A percentile compares a stretch with the other conserved stretches of the same genome.
Evolutionary conservation across 352 stramenopile genomes (phyloP).

Genomic region (Phytophthora pseudosyringae): DNA sequence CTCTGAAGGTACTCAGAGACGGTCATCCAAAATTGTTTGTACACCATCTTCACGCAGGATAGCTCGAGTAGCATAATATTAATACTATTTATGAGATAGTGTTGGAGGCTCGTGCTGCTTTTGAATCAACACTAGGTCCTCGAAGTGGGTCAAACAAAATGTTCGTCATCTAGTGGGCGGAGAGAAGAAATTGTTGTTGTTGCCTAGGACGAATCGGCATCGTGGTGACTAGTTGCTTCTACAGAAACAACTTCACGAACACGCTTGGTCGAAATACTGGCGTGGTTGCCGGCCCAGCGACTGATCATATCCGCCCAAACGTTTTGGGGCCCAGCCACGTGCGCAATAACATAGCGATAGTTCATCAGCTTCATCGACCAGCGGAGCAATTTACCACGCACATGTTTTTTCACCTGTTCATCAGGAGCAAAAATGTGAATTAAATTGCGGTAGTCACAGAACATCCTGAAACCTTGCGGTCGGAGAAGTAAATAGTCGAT

Average conservation of each 20-base stretch:
- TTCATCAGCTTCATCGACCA: conserved; percentile 18
- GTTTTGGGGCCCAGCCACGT: conserved; percentile 9
- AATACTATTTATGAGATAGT: too few relatives aligned
- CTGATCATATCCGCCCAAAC: conserved; percentile 29
- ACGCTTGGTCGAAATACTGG: background rate
- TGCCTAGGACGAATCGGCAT: too few relatives aligned
- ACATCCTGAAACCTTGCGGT: conserved; percentile 3
- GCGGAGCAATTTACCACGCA: conserved; percentile 7
- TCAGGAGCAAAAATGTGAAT: conserved; percentile 13
- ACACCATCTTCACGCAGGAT: background rate
- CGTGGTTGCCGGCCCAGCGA: conserved; percentile 9
- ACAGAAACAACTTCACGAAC: background rate
- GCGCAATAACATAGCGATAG: conserved; percentile 17
- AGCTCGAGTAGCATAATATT: too few relatives aligned
- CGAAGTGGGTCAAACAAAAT: conserved; percentile 12
- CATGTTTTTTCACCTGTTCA: conserved; percentile 11
- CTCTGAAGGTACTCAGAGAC: background rate
- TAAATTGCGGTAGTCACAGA: conserved; percentile 12
- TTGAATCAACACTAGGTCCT: background rate
- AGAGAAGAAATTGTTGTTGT: background rate
- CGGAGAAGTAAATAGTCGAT: conserved; percentile 11
- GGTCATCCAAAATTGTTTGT: background rate
- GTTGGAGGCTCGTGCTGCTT: background rate
- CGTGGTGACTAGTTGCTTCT: too few relatives aligned
- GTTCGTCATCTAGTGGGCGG: conserved; percentile 9